phyloP scores from a whole-genome alignment of 148 eudicot species.

The Vaccinium darrowii region DNA sequence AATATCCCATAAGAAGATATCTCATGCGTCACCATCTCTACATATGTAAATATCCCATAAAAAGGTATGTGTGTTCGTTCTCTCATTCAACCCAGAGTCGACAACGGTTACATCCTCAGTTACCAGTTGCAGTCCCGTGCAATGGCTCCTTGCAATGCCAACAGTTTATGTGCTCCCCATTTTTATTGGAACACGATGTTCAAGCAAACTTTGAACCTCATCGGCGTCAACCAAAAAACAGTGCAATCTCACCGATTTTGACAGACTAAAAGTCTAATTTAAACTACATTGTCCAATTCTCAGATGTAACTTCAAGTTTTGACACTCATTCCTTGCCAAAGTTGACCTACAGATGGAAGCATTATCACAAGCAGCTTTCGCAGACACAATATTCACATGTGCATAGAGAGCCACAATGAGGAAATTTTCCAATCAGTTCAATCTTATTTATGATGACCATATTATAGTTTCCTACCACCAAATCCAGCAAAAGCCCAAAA shows the following conservation, averaged over 20 bases:
- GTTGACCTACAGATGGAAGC: not conserved
- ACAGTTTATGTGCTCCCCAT: not conserved
- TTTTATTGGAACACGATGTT: not conserved
- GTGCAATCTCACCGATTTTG: not conserved
- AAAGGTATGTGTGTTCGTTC: not conserved
- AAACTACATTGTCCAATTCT: not conserved
- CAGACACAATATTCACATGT: not conserved
- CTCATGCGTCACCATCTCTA: no score
- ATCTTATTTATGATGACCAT: not conserved
- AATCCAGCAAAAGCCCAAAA: not conserved
- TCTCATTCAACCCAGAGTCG: not conserved
- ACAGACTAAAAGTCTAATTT: not conserved
- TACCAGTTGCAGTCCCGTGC: no score
- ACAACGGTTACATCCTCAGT: no score
- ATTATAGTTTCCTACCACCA: constrained; percentile 6
- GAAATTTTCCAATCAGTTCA: not conserved
- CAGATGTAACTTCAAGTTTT: not conserved
- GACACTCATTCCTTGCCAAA: not conserved
- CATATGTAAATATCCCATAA: no score
- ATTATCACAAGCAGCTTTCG: not conserved
- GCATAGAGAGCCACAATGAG: not conserved
- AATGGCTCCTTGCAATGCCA: not conserved
- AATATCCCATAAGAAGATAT: no score
- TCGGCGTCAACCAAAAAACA: not conserved
- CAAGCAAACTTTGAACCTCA: not conserved